Conservation (phyloP, 768 basidiomycete genomes). For the Ramaria sp. region DNA sequence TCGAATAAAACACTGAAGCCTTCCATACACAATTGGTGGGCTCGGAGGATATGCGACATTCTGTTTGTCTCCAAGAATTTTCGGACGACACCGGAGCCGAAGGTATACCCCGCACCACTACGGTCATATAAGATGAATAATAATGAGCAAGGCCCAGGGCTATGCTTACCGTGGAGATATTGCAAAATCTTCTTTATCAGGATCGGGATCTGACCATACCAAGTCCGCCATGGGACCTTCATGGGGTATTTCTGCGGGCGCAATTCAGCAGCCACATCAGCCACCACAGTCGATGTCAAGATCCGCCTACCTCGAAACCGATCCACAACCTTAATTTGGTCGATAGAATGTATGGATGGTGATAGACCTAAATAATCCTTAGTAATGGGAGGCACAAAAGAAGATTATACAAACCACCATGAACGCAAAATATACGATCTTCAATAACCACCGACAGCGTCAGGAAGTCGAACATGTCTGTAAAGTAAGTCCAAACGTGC, state of each 20-base stretch:
- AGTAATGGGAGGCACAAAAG: background rate
- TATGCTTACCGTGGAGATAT: conserved; percentile 82
- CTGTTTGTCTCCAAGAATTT: conserved; percentile 94
- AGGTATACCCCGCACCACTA: conserved; percentile 98
- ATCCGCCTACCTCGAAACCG: conserved; percentile 74
- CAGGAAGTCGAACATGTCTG: conserved; percentile 99
- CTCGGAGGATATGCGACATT: conserved; percentile 95
- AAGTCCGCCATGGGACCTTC: conserved; percentile 99
- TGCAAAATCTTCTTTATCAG: conserved; percentile 98
- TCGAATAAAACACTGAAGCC: conserved; percentile 97
- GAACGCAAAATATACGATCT: conserved; percentile 98
- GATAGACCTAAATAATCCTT: conserved; percentile 57
- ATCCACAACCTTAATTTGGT: conserved; percentile 99
- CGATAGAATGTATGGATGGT: conserved; percentile 97
- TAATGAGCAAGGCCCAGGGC: conserved; percentile 1
- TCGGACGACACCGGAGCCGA: conserved; percentile 94
- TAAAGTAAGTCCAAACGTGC: conserved; percentile 98
- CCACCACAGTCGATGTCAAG: background rate
- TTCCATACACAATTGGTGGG: conserved; percentile 99
- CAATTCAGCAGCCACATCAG: conserved; percentile 7
- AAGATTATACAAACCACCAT: conserved; percentile 59
- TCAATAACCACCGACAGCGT: conserved; percentile 97
- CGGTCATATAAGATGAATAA: conserved; percentile 9
- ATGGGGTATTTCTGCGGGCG: conserved; percentile 82
- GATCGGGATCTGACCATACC: conserved; percentile 99